Percentiles rank a stretch among this genome's conserved stretches.
Conservation (phyloP, 2,329 filamentous ascomycete species). For the Geosmithia morbida region DNA sequence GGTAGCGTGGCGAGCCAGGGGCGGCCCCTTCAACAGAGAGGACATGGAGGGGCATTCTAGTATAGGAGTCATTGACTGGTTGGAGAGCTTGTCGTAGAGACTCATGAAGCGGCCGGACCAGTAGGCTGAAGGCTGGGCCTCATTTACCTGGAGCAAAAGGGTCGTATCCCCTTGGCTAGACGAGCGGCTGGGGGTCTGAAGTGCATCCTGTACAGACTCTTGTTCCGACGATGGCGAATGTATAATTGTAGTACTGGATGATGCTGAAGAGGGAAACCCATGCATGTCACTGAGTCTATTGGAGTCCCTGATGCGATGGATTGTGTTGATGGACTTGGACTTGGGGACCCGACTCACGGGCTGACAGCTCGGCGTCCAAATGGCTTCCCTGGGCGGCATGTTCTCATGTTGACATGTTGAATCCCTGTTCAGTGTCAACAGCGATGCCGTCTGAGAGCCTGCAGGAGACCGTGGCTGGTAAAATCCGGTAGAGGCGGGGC, state of each 20-base stretch:
- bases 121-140: conserved; percentile 33
- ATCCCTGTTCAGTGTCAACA: conserved; percentile 2
- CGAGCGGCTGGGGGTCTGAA: background rate
- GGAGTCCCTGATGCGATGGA: conserved; percentile 26
- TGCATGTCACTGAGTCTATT: background rate
- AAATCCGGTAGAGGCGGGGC: background rate
- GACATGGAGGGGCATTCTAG: background rate
- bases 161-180: background rate
- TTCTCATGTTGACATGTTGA: conserved; percentile 13
- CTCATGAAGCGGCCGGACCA: conserved; percentile 49
- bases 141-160: conserved; percentile 1
- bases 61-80: conserved; percentile 7
- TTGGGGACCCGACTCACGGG: conserved; percentile 20
- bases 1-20: background rate
- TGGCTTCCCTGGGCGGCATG: conserved; percentile 4
- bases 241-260: conserved; percentile 4
- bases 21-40: background rate
- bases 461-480: background rate
- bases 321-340: conserved; percentile 27
- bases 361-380: background rate
- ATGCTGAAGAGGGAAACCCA: background rate
- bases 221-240: background rate
- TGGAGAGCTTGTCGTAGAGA: conserved; percentile 31
- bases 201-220: background rate
- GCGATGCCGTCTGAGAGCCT: conserved; percentile 5